Evolutionary conservation across 2,329 filamentous ascomycete species (phyloP).

Genomic region (Pseudocercospora fijiensis): DNA sequence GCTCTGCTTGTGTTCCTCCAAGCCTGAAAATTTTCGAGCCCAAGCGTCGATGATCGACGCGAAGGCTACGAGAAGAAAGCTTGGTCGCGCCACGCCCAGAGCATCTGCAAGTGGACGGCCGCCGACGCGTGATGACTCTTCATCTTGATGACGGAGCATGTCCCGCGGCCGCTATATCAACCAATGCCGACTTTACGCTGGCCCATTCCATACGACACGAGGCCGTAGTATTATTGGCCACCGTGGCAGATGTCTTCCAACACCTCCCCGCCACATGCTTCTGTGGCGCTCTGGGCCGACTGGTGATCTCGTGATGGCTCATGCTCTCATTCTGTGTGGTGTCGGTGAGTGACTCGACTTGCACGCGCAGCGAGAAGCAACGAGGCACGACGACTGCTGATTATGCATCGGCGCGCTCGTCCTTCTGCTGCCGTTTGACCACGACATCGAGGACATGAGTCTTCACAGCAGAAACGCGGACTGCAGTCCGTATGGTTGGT

Average conservation of each 20-base stretch:
- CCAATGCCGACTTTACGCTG: not conserved
- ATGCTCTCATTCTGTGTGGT: not conserved
- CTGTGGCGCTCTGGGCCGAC: not conserved
- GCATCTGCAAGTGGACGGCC: not conserved
- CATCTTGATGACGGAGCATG: not conserved
- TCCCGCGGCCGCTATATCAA: not conserved
- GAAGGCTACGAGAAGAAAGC: slow-evolving; percentile 2
- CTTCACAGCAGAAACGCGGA: not conserved
- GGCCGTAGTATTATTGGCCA: not conserved
- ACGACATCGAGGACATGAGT: not conserved
- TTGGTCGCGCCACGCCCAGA: not conserved
- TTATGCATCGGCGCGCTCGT: not conserved
- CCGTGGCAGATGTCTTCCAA: not conserved
- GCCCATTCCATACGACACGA: not conserved
- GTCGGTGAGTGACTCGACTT: slow-evolving; percentile 6
- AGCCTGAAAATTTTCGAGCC: slow-evolving; percentile 1
- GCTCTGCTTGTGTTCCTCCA: not conserved
- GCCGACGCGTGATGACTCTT: slow-evolving; percentile 8
- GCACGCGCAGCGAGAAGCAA: not conserved
- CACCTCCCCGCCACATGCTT: not conserved
- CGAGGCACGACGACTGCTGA: not conserved
- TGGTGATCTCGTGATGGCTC: not conserved
- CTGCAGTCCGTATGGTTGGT: not conserved
- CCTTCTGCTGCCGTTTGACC: not conserved
- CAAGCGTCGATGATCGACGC: slow-evolving; percentile 7